phyloP scores from a whole-genome alignment of 306 rosid species.

The Cotoneaster glaucophyllus region DNA sequence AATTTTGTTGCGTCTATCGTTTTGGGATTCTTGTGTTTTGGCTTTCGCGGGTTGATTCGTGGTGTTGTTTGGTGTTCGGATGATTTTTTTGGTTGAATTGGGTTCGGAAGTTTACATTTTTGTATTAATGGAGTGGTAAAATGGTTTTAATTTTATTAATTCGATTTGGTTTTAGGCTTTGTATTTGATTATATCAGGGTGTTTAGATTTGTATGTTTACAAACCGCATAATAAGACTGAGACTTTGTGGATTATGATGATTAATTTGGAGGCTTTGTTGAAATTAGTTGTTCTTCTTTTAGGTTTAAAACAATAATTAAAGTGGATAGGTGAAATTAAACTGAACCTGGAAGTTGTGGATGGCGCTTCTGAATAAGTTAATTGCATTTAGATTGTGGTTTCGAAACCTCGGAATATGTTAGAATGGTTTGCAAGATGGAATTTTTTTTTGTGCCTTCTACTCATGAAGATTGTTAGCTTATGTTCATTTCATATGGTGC shows the following conservation, averaged over 20 bases:
- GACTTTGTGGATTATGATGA: not conserved
- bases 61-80: not conserved
- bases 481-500: not conserved
- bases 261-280: not conserved
- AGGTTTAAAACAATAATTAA: not conserved
- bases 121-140: not conserved
- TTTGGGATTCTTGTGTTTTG: not conserved
- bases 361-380: not conserved
- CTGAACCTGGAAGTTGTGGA: not conserved
- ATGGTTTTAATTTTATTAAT: not conserved
- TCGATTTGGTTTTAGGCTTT: slow-evolving; percentile 1
- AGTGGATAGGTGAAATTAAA: not conserved
- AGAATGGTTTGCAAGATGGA: not conserved
- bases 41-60: not conserved
- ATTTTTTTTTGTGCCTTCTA: not conserved
- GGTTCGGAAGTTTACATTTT: not conserved
- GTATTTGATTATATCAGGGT: not conserved
- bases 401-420: not conserved
- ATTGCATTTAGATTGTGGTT: not conserved
- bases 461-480: not conserved
- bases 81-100: not conserved
- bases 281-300: not conserved
- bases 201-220: not conserved
- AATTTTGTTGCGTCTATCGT: not conserved
- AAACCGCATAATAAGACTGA: not conserved